A percentile compares a stretch with the other conserved stretches of the same genome.
Conservation (phyloP, 139 green algal species). For the Tetradesmus lagerheimii region DNA sequence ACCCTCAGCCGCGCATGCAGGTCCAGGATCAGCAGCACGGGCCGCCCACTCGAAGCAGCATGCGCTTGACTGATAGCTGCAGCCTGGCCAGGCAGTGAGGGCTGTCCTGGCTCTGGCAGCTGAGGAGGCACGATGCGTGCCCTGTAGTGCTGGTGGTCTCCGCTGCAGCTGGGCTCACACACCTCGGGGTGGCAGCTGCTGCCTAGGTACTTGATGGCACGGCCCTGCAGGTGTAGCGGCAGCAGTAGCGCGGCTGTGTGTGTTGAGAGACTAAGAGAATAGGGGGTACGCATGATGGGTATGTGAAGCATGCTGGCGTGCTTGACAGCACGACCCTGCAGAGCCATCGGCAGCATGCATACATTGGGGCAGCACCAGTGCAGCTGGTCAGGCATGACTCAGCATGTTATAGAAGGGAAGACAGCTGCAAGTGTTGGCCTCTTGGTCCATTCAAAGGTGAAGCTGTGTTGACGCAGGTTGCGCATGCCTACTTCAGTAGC, state of each 20-base stretch:
- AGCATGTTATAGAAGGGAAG: no score
- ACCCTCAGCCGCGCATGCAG: conserved; percentile 32
- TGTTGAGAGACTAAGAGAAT: no score
- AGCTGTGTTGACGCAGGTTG: no score
- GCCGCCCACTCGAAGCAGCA: conserved; percentile 1
- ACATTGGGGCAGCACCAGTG: no score
- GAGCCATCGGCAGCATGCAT: not conserved
- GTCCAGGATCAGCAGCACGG: conserved; percentile 60
- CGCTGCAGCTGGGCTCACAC: conserved; percentile 30
- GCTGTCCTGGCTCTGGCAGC: not conserved
- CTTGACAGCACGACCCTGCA: not conserved
- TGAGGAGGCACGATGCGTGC: conserved; percentile 17
- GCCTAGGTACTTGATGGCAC: conserved; percentile 1
- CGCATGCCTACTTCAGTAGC: no score
- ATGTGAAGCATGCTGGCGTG: no score
- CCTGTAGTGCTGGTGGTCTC: conserved; percentile 39
- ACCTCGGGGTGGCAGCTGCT: conserved; percentile 19
- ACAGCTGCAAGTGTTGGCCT: no score
- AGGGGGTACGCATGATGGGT: no score
- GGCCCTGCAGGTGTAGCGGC: not conserved
- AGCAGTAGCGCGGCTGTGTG: no score
- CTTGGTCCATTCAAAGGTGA: no score
- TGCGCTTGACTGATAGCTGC: conserved; percentile 1
- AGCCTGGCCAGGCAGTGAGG: conserved; percentile 10
- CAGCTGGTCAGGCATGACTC: not conserved